Percentiles rank a stretch among this genome's conserved stretches.
Conservation (phyloP, 179 eudicot genomes). For the Beta macrorhiza region DNA sequence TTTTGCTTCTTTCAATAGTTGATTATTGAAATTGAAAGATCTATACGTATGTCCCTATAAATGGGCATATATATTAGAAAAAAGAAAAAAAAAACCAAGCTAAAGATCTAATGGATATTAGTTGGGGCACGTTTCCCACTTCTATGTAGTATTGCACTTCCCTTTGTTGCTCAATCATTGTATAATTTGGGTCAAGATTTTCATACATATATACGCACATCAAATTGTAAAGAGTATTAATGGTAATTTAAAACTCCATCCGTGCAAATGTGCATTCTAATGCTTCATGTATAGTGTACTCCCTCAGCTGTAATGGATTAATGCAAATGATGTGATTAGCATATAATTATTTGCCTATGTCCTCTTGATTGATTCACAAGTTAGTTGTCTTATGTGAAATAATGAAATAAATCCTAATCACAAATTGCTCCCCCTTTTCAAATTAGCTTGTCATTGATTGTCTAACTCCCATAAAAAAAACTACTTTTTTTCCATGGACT, state of each 20-base stretch:
- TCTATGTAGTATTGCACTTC: constrained; percentile 4
- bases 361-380: not conserved
- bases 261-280: not conserved
- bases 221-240: not conserved
- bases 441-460: not conserved
- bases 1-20: not conserved
- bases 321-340: constrained; percentile 13
- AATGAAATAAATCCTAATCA: not conserved
- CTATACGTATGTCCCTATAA: not conserved
- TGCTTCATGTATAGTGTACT: not conserved
- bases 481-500: too few relatives aligned
- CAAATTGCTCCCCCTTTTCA: not conserved
- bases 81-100: not conserved
- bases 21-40: constrained; percentile 4
- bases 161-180: constrained; percentile 28
- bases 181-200: constrained; percentile 23
- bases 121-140: constrained; percentile 22
- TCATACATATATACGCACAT: constrained; percentile 6
- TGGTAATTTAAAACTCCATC: not conserved
- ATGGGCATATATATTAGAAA: not conserved
- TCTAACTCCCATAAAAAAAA: not conserved
- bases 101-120: not conserved
- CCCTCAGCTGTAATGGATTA: not conserved
- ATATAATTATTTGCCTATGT: not conserved
- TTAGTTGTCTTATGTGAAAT: not conserved